phyloP scores from a whole-genome alignment of 78 protist genomes.

The Emiliania huxleyi region DNA sequence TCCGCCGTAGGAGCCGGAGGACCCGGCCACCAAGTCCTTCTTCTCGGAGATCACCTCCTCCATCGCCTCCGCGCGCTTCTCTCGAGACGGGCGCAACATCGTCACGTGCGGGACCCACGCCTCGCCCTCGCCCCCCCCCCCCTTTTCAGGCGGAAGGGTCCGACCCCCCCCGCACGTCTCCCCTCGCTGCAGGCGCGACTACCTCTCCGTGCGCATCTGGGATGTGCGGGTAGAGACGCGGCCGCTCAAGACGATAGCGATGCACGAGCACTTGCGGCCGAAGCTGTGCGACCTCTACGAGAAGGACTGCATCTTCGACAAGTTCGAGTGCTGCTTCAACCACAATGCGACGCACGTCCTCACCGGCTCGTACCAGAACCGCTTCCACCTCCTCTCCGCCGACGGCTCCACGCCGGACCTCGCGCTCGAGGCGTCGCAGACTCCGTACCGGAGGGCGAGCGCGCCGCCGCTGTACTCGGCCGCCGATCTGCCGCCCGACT shows the following conservation, averaged over 20 bases:
- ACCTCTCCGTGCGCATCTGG: conserved; percentile 85
- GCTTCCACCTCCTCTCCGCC: neutral
- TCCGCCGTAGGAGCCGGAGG: conserved; percentile 58
- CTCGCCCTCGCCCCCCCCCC: too few relatives aligned
- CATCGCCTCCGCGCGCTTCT: conserved; percentile 48
- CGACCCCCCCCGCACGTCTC: neutral
- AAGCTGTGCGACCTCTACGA: conserved; percentile 39
- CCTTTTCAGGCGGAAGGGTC: too few relatives aligned
- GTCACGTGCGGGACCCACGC: conserved; percentile 76
- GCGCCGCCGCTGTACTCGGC: neutral
- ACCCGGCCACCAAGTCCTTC: conserved; percentile 66
- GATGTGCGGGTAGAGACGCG: conserved; percentile 68
- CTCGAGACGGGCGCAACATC: conserved; percentile 79
- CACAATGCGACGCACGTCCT: neutral
- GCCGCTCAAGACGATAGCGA: conserved; percentile 72
- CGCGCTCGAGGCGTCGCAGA: neutral
- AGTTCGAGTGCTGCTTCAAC: neutral
- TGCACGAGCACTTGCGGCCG: conserved; percentile 84
- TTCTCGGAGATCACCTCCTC: conserved; percentile 88
- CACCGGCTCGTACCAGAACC: neutral
- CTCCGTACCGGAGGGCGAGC: neutral
- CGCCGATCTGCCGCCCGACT: neutral
- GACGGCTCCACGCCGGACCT: neutral
- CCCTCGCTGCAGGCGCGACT: too few relatives aligned
- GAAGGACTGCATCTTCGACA: neutral